Conservation (phyloP, 495 filamentous ascomycete genomes). For the Aspergillus avenaceus region DNA sequence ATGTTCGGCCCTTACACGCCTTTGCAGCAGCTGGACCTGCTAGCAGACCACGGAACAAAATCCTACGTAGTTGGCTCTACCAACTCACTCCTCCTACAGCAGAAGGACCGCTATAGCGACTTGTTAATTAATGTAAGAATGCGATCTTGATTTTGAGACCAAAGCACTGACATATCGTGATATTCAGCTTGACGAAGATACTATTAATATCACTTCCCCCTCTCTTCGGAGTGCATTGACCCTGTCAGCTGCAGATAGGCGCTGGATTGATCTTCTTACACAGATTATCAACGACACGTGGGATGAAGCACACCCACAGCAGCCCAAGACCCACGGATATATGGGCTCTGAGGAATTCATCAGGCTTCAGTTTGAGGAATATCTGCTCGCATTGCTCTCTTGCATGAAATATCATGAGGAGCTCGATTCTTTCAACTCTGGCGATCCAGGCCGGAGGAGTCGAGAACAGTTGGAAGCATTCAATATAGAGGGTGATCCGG, state of each 20-base stretch:
- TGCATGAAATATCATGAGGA: conserved; percentile 86
- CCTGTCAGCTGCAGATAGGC: conserved; percentile 80
- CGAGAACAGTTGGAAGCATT: conserved; percentile 34
- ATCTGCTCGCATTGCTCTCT: conserved; percentile 83
- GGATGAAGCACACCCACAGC: conserved; percentile 84
- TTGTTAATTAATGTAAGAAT: conserved; percentile 78
- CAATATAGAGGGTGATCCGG: conserved; percentile 75
- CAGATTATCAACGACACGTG: conserved; percentile 93
- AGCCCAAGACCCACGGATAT: conserved; percentile 91
- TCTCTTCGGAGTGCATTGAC: conserved; percentile 73
- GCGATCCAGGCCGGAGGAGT: conserved; percentile 26
- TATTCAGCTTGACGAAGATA: conserved; percentile 75
- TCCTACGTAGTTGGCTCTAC: conserved; percentile 97
- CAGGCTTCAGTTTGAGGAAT: conserved; percentile 95
- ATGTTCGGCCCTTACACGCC: conserved; percentile 97
- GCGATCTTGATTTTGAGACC: background rate
- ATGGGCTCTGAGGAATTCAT: conserved; percentile 98
- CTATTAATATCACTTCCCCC: conserved; percentile 74
- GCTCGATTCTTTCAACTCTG: conserved; percentile 37
- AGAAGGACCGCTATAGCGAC: conserved; percentile 96
- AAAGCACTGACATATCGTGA: background rate
- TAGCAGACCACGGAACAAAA: conserved; percentile 92
- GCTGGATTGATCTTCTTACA: conserved; percentile 95
- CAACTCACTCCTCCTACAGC: conserved; percentile 87
- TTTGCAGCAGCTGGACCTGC: conserved; percentile 87